These are phyloP conservation scores for Paulownia fortunei DNA, from an alignment of 257 asterid genomes.

Conservation along the genomic window DNA sequence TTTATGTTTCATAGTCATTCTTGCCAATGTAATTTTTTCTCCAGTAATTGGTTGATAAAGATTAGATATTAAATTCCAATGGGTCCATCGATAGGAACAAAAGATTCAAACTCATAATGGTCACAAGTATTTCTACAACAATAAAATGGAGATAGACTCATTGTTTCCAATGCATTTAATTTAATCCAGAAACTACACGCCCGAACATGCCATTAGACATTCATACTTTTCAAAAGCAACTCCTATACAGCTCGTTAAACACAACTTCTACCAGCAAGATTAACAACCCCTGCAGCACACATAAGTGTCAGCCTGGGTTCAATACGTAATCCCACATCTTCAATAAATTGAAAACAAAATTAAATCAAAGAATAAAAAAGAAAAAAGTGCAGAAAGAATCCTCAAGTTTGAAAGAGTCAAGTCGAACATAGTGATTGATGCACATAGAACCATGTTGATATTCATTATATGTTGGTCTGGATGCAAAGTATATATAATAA, in stretches of 20 bases:
- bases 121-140: not conserved
- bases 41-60: not conserved
- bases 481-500: not conserved
- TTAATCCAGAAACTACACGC: not conserved
- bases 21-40: too few species aligned
- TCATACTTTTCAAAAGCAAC: not conserved
- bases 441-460: not conserved
- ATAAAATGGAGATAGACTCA: not conserved
- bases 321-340: not conserved
- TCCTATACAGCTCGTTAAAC: not conserved
- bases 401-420: not conserved
- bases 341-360: not conserved
- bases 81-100: not conserved
- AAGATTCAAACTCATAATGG: not conserved
- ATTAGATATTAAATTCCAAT: not conserved
- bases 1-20: not conserved
- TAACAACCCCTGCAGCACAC: not conserved
- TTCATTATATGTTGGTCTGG: not conserved
- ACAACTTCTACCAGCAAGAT: not conserved
- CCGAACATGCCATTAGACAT: not conserved
- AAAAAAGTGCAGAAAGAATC: constrained; percentile 5
- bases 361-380: not conserved
- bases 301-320: not conserved
- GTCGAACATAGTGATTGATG: constrained; percentile 1
- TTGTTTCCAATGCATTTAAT: not conserved